Base-by-base conservation (phyloP, 164 flowering plant species). In the Liquidambar formosana region DNA sequence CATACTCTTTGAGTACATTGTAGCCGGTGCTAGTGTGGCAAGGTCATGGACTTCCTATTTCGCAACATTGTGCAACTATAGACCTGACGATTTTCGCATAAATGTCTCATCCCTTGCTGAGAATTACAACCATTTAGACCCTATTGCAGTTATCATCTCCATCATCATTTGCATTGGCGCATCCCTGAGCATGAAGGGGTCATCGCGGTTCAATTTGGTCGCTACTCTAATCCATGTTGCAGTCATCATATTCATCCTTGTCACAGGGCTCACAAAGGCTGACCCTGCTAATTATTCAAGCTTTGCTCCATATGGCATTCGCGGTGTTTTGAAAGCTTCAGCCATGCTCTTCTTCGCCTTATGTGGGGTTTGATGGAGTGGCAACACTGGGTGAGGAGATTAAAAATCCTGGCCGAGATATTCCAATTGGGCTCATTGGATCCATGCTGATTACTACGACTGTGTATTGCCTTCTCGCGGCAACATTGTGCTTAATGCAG, bases 11-110 rank as follows among this genome's bases (percentile, higher is more conserved):
- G 85, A 84, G 79, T 76, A 76, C 27, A 21, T 82, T 1, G 75
- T 81, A 0, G 63, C 75, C 0, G 76, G 78, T 1, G 87, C 87
- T 8, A 71, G 77, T 5, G 87, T 83, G 21, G 81, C 87, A 0
- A 68, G 87, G 43, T 66, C 87, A 0, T 81, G 87, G 85, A 84
- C 85, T 57, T 81, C 85, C 2, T 84, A 84, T 64, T 80, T 79
- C 16, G 83, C 85, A 1, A 81, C 87, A 0, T 69, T 83, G 5
- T 73, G 75, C 64, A 77, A 77, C 67, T 73, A 70, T 33, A 38
- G 43, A 1, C 84, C 86, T 2, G 52, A 77, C 27, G 57, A 65
- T 15, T 64, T 83, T 21, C 79, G 84, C 6, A 60, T 83, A 6
- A 27, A 64, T 23, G 69, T 73, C 18, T 14, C 70, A 0, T 67